Percentiles rank a stretch among this genome's conserved stretches.
Evolutionary conservation across 352 stramenopile genomes (phyloP).

Genomic region (Saprolegnia diclina): DNA sequence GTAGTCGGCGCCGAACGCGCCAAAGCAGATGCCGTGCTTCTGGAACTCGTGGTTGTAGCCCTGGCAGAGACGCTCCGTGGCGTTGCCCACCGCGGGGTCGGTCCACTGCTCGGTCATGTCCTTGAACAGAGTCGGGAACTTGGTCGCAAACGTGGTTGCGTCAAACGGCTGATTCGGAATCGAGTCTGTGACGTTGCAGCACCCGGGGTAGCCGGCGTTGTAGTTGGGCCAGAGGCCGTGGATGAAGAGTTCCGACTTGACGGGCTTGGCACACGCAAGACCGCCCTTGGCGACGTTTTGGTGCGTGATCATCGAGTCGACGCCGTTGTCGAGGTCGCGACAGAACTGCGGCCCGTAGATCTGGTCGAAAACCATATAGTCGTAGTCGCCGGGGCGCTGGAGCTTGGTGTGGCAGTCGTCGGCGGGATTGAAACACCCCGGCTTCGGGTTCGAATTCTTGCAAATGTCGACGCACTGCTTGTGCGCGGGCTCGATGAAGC

Average conservation of each 20-base stretch:
- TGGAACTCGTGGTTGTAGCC: constrained; percentile 83
- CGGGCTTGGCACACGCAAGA: constrained; percentile 39
- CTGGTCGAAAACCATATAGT: constrained; percentile 73
- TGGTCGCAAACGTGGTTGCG: constrained; percentile 35
- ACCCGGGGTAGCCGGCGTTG: constrained; percentile 56
- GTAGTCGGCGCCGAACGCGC: constrained; percentile 44
- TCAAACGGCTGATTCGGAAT: constrained; percentile 56
- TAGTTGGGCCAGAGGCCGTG: constrained; percentile 72
- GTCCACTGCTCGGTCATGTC: constrained; percentile 60
- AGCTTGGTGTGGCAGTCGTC: constrained; percentile 57
- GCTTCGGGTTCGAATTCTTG: constrained; percentile 47
- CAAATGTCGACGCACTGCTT: constrained; percentile 71
- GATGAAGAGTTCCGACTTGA: constrained; percentile 54
- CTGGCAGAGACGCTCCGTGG: constrained; percentile 62
- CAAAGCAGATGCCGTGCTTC: constrained; percentile 77
- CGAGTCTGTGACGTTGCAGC: constrained; percentile 54
- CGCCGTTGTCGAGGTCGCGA: constrained; percentile 57
- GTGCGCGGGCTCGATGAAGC: constrained; percentile 42
- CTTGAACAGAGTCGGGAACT: constrained; percentile 39
- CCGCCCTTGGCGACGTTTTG: constrained; percentile 68
- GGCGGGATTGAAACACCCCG: constrained; percentile 46
- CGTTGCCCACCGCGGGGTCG: constrained; percentile 46
- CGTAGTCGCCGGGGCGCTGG: constrained; percentile 58
- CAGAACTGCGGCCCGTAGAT: constrained; percentile 77
- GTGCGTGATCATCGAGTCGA: constrained; percentile 73